phyloP scores from a whole-genome alignment of 495 filamentous ascomycete genomes.

The Neurospora sp. region DNA sequence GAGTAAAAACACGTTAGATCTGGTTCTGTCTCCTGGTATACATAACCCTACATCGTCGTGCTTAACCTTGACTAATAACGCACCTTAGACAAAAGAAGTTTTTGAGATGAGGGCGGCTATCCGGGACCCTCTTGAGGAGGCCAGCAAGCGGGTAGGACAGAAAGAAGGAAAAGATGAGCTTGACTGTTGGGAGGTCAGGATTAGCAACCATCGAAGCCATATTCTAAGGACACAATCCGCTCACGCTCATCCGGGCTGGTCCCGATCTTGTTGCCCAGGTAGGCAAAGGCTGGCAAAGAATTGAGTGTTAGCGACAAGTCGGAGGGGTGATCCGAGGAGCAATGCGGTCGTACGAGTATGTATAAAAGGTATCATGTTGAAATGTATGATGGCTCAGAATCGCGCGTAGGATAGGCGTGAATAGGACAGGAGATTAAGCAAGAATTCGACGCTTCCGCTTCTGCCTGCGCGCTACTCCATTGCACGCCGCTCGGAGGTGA shows the following conservation, averaged over 20 bases:
- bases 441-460: neutral
- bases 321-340: neutral
- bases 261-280: constrained; percentile 54
- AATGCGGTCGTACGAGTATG: constrained; percentile 52
- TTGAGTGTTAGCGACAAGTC: constrained; percentile 15
- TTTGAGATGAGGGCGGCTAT: constrained; percentile 73
- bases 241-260: constrained; percentile 80
- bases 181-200: constrained; percentile 48
- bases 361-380: constrained; percentile 76
- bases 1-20: neutral
- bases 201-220: constrained; percentile 5
- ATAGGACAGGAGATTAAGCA: neutral
- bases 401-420: neutral
- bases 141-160: constrained; percentile 88
- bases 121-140: constrained; percentile 83
- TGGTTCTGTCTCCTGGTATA: neutral
- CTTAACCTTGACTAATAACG: constrained; percentile 1
- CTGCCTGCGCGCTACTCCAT: neutral
- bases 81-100: constrained; percentile 79
- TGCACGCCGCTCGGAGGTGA: neutral
- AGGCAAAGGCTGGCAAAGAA: constrained; percentile 58
- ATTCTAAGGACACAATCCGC: constrained; percentile 2
- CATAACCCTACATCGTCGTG: neutral
- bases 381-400: neutral
- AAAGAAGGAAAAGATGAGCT: constrained; percentile 84